phyloP scores from a whole-genome alignment of 2,329 filamentous ascomycete species.

The Sporothrix luriei region DNA sequence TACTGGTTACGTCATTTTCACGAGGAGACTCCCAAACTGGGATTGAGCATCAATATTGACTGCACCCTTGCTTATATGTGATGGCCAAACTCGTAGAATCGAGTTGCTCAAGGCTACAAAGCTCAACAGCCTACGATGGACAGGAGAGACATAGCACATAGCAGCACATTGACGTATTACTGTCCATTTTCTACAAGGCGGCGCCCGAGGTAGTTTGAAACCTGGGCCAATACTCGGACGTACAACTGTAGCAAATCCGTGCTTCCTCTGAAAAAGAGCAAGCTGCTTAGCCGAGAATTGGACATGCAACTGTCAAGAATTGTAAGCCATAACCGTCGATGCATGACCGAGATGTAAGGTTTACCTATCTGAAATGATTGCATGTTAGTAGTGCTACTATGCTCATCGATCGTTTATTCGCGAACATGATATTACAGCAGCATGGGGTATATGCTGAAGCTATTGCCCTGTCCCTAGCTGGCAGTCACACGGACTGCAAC shows the following conservation, averaged over 20 bases:
- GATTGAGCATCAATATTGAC: not conserved
- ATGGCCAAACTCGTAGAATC: not conserved
- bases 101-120: not conserved
- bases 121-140: not conserved
- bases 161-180: not conserved
- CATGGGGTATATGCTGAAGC: not conserved
- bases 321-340: not conserved
- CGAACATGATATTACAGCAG: conserved; percentile 4
- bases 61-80: not conserved
- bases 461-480: not conserved
- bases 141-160: not conserved
- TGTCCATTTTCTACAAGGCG: not conserved
- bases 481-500: not conserved
- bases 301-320: not conserved
- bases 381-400: not conserved
- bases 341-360: not conserved
- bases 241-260: not conserved
- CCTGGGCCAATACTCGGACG: conserved; percentile 4
- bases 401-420: not conserved
- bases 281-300: not conserved
- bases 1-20: conserved; percentile 17
- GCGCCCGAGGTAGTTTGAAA: not conserved
- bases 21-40: not conserved
- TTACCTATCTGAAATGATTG: not conserved
- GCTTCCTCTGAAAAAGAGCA: not conserved